Percentiles rank a stretch among this genome's conserved stretches.
Evolutionary conservation across 2,329 filamentous ascomycete genomes (phyloP).

Genomic region (Stagonosporopsis cucurbitacearum): DNA sequence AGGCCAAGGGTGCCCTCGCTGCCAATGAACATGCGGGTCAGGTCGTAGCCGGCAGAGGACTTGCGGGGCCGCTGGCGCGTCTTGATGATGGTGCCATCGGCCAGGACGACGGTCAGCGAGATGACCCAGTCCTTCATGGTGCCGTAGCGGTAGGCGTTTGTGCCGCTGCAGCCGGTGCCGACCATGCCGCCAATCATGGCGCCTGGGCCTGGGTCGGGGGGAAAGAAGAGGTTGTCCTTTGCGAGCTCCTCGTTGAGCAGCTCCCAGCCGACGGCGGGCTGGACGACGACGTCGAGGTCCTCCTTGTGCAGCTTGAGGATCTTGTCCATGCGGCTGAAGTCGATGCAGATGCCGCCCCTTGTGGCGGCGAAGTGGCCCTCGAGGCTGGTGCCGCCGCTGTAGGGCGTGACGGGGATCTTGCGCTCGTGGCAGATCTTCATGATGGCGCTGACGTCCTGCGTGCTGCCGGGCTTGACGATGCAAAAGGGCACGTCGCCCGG

Average conservation of each 20-base stretch:
- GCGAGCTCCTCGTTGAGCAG: slow-evolving; percentile 78
- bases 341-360: slow-evolving; percentile 80
- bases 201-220: slow-evolving; percentile 87
- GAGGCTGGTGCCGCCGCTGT: slow-evolving; percentile 85
- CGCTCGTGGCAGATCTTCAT: slow-evolving; percentile 88
- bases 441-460: slow-evolving; percentile 82
- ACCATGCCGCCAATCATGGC: slow-evolving; percentile 93
- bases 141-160: slow-evolving; percentile 90
- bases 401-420: slow-evolving; percentile 83
- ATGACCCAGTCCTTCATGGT: slow-evolving; percentile 96
- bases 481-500: slow-evolving; percentile 59
- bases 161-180: slow-evolving; percentile 77
- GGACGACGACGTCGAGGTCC: slow-evolving; percentile 63
- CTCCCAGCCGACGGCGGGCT: slow-evolving; percentile 84
- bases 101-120: slow-evolving; percentile 83
- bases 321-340: slow-evolving; percentile 85
- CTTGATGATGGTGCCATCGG: slow-evolving; percentile 88
- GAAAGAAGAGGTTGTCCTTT: slow-evolving; percentile 81
- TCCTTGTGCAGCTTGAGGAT: slow-evolving; percentile 78
- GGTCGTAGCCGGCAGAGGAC: slow-evolving; percentile 88
- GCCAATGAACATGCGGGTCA: slow-evolving; percentile 88
- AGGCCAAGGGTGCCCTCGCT: slow-evolving; percentile 91
- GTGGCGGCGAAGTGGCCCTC: slow-evolving; percentile 90
- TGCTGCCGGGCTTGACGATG: slow-evolving; percentile 77
- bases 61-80: slow-evolving; percentile 88